These are phyloP conservation scores for Stropharia rugosoannulata DNA, from an alignment of 768 basidiomycete species.

Conservation along the genomic window DNA sequence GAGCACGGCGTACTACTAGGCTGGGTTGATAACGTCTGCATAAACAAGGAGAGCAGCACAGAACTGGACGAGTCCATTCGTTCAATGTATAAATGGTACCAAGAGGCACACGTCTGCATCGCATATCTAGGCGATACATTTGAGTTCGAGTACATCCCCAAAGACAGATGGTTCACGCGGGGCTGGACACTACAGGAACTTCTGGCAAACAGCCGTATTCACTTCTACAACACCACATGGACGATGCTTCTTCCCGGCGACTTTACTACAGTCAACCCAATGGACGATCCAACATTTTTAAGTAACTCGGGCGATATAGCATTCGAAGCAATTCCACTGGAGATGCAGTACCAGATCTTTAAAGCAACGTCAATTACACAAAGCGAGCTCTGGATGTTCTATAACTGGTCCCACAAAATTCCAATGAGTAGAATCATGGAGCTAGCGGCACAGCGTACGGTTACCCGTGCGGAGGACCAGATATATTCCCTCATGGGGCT, in stretches of 20 bases:
- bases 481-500: slow-evolving; percentile 1
- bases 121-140: neutral
- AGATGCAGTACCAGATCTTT: neutral
- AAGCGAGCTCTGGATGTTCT: neutral
- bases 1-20: neutral
- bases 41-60: slow-evolving; percentile 6
- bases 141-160: neutral
- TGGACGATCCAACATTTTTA: neutral
- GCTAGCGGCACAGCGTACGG: neutral
- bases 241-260: neutral
- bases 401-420: neutral
- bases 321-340: too few species aligned
- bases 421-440: neutral
- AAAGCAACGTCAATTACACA: neutral
- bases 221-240: neutral
- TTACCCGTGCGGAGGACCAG: neutral
- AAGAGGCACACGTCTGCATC: neutral
- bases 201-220: neutral
- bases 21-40: slow-evolving; percentile 8
- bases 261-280: too few species aligned
- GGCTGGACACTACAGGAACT: slow-evolving; percentile 7
- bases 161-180: neutral
- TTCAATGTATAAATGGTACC: slow-evolving; percentile 7
- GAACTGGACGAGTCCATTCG: slow-evolving; percentile 8
- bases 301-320: neutral